Percentiles rank a stretch among this genome's conserved stretches.
phyloP scores from a whole-genome alignment of 164 flowering plant species.

The Akebia trifoliata region DNA sequence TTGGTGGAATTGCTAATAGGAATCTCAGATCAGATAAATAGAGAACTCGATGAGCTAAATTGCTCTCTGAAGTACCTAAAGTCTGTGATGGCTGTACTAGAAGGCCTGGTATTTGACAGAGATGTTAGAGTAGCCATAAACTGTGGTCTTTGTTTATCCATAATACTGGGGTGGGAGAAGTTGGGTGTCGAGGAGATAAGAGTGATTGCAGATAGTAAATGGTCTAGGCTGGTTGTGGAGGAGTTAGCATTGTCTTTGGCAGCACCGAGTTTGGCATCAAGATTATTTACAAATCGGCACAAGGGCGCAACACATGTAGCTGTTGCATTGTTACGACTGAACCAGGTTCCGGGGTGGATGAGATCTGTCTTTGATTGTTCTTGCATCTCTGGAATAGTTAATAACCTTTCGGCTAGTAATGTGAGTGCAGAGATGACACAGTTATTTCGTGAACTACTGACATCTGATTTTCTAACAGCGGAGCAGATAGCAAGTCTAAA shows the following conservation, averaged over 20 bases:
- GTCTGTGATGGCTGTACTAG: conserved; percentile 55
- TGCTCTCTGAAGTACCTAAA: conserved; percentile 38
- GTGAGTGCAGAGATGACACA: conserved; percentile 50
- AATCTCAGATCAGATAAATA: conserved; percentile 41
- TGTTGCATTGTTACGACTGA: conserved; percentile 48
- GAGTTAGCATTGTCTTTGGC: conserved; percentile 69
- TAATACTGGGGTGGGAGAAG: conserved; percentile 56
- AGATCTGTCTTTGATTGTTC: conserved; percentile 49
- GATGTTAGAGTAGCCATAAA: conserved; percentile 67
- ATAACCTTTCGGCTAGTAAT: conserved; percentile 49
- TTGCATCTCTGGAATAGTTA: conserved; percentile 54
- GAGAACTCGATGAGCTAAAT: conserved; percentile 25
- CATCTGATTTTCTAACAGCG: conserved; percentile 38
- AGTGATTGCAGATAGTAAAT: conserved; percentile 28
- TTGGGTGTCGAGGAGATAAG: conserved; percentile 21
- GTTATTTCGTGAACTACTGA: conserved; percentile 52
- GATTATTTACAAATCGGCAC: conserved; percentile 42
- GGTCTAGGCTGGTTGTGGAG: conserved; percentile 79
- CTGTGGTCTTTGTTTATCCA: conserved; percentile 59
- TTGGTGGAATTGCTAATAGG: conserved; percentile 52
- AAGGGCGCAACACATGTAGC: conserved; percentile 64
- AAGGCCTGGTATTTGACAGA: conserved; percentile 55
- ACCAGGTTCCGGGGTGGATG: conserved; percentile 63
- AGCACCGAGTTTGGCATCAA: conserved; percentile 61
- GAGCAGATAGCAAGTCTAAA: conserved; percentile 51